These are phyloP conservation scores for Plenodomus biglobosus DNA, from an alignment of 2,329 filamentous ascomycete genomes.

Conservation along the genomic window DNA sequence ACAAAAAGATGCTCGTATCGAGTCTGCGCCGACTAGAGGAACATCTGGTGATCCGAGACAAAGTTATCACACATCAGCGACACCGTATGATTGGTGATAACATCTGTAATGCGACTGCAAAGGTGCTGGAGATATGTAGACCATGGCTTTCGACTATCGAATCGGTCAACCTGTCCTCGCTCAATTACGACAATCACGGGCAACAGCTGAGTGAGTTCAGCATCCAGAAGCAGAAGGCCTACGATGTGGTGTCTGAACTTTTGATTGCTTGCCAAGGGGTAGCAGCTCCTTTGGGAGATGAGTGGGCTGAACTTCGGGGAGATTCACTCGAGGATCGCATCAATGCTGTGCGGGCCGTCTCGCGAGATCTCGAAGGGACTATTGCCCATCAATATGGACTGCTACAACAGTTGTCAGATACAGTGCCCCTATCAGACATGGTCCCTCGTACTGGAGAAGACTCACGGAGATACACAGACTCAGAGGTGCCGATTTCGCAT, in stretches of 20 bases:
- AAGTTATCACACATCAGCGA: constrained; percentile 74
- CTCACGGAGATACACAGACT: constrained; percentile 49
- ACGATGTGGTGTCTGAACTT: constrained; percentile 90
- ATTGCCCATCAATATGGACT: constrained; percentile 87
- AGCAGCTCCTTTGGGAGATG: constrained; percentile 87
- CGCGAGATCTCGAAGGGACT: constrained; percentile 79
- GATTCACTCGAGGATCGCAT: constrained; percentile 86
- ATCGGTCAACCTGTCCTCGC: constrained; percentile 81
- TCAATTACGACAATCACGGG: constrained; percentile 77
- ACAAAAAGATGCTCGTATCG: constrained; percentile 81
- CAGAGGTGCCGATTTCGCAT: constrained; percentile 36
- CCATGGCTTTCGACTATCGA: constrained; percentile 89
- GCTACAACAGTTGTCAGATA: constrained; percentile 81
- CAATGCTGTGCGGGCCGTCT: constrained; percentile 74
- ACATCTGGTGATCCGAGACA: constrained; percentile 73
- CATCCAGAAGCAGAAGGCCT: constrained; percentile 87
- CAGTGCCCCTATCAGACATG: constrained; percentile 58
- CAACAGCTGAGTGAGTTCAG: constrained; percentile 86
- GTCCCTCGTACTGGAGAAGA: constrained; percentile 22
- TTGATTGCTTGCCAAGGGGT: constrained; percentile 85
- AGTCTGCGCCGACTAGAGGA: constrained; percentile 87
- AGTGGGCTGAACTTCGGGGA: constrained; percentile 91
- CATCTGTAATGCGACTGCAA: constrained; percentile 75
- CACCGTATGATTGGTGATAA: constrained; percentile 81
- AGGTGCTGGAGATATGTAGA: constrained; percentile 84